Base-by-base conservation (phyloP, 2,329 filamentous ascomycete species). In the Penicillium sp. region DNA sequence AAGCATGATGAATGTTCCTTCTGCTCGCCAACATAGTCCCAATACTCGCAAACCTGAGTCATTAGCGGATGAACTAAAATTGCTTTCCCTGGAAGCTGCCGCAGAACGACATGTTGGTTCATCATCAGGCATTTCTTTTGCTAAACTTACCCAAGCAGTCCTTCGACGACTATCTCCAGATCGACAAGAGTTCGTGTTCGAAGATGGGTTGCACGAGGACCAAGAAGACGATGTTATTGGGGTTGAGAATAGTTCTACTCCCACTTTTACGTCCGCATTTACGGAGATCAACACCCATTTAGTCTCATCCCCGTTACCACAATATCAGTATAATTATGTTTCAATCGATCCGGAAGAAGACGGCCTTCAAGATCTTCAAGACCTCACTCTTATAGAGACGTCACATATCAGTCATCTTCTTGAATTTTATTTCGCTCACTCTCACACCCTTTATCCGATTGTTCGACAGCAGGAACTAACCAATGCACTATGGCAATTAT, bases 341-440 rank as follows among this genome's bases (percentile, higher is more conserved):
- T 12, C 46, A n/a, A 47, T 28, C 23, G 46, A 21, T 4, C 20
- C 28, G 16, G 1, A 2, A 47, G 8, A 8, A 5, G 24, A 16
- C 5, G 23, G 11, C 2, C 8, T 46, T 46, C 12, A 11, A 46
- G 46, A 47, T 47, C 23, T 55, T 43, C 52, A 55, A 30, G 51
- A 40, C 9, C 20, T 52, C 9, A 24, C 49, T 52, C 49, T 52
- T 16, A 18, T 52, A 6, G 49, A 43, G 35, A 69, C 47, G 58
- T 66, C 47, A 30, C 64, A 49, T 63, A 72, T 72, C 3, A 60
- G 62, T 18, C 65, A 66, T 21, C 63, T 75, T 23, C 67, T 74
- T 3, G 69, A 73, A 12, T 78, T 77, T 48, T 79, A 79, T 63
- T 79, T 78, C 62, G 72, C 75, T 0, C 77, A 79, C 58, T 77